These are phyloP conservation scores for Citrus maxima DNA, from an alignment of 345 rosid species.

Conservation along the genomic window DNA sequence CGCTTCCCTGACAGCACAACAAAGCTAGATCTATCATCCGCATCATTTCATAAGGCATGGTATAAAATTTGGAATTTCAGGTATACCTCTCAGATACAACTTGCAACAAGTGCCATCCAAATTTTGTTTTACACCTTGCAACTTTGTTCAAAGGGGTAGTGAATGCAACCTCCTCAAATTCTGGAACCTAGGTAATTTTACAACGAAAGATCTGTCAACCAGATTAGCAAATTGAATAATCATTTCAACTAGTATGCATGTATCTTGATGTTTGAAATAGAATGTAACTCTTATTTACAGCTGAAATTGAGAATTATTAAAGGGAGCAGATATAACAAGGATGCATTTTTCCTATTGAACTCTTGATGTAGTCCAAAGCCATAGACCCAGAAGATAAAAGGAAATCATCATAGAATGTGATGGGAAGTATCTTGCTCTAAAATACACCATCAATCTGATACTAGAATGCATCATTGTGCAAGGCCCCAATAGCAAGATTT, in stretches of 20 bases:
- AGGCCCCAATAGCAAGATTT: too few species aligned
- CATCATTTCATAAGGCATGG: neutral
- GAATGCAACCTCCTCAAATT: slow-evolving; percentile 94
- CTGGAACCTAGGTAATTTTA: slow-evolving; percentile 60
- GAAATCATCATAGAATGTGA: neutral
- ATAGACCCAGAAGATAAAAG: neutral
- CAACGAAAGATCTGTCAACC: slow-evolving; percentile 12
- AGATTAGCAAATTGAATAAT: neutral
- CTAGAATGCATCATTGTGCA: neutral
- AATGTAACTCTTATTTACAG: neutral
- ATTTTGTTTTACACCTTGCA: slow-evolving; percentile 77
- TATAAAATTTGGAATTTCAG: slow-evolving; percentile 8
- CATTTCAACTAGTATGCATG: neutral
- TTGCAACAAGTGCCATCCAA: slow-evolving; percentile 92
- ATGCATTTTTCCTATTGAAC: neutral
- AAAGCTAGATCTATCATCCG: slow-evolving; percentile 7
- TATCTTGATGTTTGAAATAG: neutral
- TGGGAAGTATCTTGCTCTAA: neutral
- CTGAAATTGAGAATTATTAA: neutral
- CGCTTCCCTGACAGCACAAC: slow-evolving; percentile 41
- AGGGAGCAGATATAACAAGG: neutral
- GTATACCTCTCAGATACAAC: slow-evolving; percentile 85
- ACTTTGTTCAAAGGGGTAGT: slow-evolving; percentile 63
- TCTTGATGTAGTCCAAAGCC: neutral
- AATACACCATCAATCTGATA: neutral